Evolutionary conservation across 2,329 filamentous ascomycete genomes (phyloP), one percentile per base, ranked within the genome.

Genomic region (Xylaria sp.): DNA sequence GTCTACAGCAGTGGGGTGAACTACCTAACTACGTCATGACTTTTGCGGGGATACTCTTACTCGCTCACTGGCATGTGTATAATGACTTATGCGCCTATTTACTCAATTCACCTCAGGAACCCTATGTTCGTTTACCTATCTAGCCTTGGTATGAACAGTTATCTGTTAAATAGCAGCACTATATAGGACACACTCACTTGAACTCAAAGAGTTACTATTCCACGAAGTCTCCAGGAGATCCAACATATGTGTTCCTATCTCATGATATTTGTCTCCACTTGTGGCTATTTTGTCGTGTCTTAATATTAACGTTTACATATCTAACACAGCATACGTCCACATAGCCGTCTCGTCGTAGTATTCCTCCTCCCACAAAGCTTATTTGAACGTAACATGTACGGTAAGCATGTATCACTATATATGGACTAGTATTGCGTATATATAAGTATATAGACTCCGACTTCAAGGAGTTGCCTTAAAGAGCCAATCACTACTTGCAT

Each of bases 401-500:
- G 13, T 13, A 1, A 45, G n/a, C 11, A 25, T 3, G 42, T 45
- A 45, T 11, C 42, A 25, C 9, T 25, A 25, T 11, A 22, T 7
- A 45, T 22, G 20, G 20, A 13, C 7, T 45, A 4, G 42, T 25
- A 45, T 45, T 22, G 13, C 25, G 25, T 45, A 45, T 45, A 44
- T 10, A 45, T 25, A 45, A 11, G 22, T 22, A 11, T 45, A 45
- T 25, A 2, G 7, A 25, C 42, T 45, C 42, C 20, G 42, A 25
- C n/a, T 20, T 66, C 33, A 67, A 22, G 66, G 64, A 3, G 69
- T 67, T 13, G 65, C 83, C 74, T 89, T 90, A 65, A 88, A 90
- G n/a, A 92, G 83, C 90, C 91, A 93, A 76, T 93, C 90, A 68
- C 88, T 89, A 72, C 87, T 91, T 1, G 87, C 88, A 79, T 93